Base-by-base conservation (phyloP, 257 asterid genomes). In the Jacaranda copaia region DNA sequence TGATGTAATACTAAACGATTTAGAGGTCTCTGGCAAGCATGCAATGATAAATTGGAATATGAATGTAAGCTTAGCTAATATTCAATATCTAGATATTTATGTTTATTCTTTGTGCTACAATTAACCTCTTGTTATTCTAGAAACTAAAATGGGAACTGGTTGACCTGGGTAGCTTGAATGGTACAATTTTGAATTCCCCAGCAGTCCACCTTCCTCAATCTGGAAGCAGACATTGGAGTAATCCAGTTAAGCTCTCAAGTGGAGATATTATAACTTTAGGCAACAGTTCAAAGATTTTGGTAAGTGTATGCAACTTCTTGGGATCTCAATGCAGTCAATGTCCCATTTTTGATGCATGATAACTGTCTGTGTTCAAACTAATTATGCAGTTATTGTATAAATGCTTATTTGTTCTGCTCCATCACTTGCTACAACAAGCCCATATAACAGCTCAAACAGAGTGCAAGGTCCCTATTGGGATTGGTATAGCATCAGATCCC, bases 21-120 rank as follows among this genome's bases (percentile, higher is more conserved):
- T 96, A 5, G 99, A 95, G 84, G 97, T 95, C 74, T 95, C 99
- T 71, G 99, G 99, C 78, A 93, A 95, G 92, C 99, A 95, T 68
- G 98, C 98, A 35, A 83, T 72, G 91, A 91, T 95, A 79, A 88
- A 89, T 78, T 95, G 99, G 99, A 93, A 93, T 74, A 69, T 74
- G 49, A 90, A 87, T 81, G 99, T 95, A 90, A 83, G 91, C 58
- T 59, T 68, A 67, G 51, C 63, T 58, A 67, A 55, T 82, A 53
- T 80, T 72, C 68, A 51, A 38, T 65, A 89, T 72, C 68, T 69
- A 5, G 68, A 73, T 66, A 76, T 80, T 80, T 87, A 85, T 87
- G 45, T 16, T 38, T 81, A 53, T 76, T 73, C 64, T 75, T 72
- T 76, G 75, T 71, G 80, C 75, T 74, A 85, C 83, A 55, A 71